Evolutionary conservation across 164 flowering plant genomes (phyloP), one percentile per base, ranked within the genome.

Genomic region (Sedum album): DNA sequence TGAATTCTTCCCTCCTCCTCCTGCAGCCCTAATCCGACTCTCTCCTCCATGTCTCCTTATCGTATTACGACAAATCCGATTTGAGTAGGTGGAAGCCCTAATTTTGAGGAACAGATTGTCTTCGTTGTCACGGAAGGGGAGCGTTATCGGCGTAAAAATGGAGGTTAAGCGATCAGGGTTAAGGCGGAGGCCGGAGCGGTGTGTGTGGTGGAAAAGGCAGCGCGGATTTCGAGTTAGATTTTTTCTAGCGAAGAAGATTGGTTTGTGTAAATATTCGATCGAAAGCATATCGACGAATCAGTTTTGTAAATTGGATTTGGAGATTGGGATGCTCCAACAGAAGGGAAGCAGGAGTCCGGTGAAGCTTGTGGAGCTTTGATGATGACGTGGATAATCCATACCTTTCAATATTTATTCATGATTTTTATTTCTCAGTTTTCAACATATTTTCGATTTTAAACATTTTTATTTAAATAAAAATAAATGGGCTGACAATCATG

Each of bases 1-100:
- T 6, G 81, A 70, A 9, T 90, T 93, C 67, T 86, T 84, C 53
- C 84, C 72, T 57, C 84, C 72, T 25, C 89, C 15, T 7, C 88
- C 61, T 10, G 23, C 61, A 55, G 31, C 61, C 18, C 31, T 55
- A 25, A 55, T 55, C 61, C 61, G 61, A 55, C 61, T 55, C 31
- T 2, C 31, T 55, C 6, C 25, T 6, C 9, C 6, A 21, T 1
- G 26, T 0, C 9, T 1, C 8, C 20, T 18, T 4, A 55, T 2
- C 15, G 46, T 8, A 28, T 53, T 23, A n/a, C n/a, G n/a, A n/a
- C 7, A 17, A 17, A 20, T 20, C 23, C 6, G 23, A 6, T 23
- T 6, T 1, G 60, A 23, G 60, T 55, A 4, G 31, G 23, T 55
- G 31, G 61, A 55, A 55, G 18, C 61, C 61, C 61, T 55, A 25